Conservation (phyloP, 2,329 filamentous ascomycete genomes). For the Penicillium nordicum region DNA sequence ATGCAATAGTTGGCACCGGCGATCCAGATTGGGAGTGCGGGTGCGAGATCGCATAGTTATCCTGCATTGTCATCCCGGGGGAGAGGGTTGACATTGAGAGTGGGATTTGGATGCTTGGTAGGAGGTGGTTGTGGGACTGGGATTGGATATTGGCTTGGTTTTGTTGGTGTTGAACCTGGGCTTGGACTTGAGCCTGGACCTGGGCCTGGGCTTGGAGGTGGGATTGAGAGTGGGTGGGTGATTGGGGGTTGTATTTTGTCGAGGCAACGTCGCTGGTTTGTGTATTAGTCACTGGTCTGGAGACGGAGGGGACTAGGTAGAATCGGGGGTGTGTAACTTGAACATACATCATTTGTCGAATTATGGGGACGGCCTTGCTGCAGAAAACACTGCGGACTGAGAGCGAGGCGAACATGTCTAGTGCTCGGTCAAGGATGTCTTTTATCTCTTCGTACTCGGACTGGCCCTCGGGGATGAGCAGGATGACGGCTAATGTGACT, state of each 20-base stretch:
- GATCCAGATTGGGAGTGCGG: constrained; percentile 18
- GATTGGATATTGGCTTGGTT: constrained; percentile 12
- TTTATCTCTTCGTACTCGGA: constrained; percentile 32
- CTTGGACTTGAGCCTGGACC: constrained; percentile 9
- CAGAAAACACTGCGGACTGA: constrained; percentile 37
- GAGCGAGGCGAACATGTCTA: constrained; percentile 34
- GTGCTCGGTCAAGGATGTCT: constrained; percentile 26
- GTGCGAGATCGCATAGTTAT: constrained; percentile 12
- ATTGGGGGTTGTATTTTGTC: constrained; percentile 16
- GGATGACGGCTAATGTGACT: constrained; percentile 29
- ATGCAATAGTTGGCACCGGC: constrained; percentile 19
- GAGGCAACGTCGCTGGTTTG: constrained; percentile 24
- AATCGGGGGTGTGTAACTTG: background rate
- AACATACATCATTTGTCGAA: constrained; percentile 35
- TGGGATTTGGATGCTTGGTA: constrained; percentile 12
- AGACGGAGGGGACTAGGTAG: background rate
- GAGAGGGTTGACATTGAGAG: constrained; percentile 10
- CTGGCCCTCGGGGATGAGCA: constrained; percentile 29
- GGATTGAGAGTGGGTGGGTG: constrained; percentile 2
- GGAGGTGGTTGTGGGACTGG: background rate
- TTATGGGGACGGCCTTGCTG: constrained; percentile 36
- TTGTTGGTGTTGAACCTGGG: constrained; percentile 12
- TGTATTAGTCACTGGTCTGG: constrained; percentile 1
- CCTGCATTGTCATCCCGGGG: constrained; percentile 8
- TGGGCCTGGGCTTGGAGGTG: constrained; percentile 15